Evolutionary conservation across 805 yeast genomes (phyloP).

Genomic region (Ogataea siamensis): DNA sequence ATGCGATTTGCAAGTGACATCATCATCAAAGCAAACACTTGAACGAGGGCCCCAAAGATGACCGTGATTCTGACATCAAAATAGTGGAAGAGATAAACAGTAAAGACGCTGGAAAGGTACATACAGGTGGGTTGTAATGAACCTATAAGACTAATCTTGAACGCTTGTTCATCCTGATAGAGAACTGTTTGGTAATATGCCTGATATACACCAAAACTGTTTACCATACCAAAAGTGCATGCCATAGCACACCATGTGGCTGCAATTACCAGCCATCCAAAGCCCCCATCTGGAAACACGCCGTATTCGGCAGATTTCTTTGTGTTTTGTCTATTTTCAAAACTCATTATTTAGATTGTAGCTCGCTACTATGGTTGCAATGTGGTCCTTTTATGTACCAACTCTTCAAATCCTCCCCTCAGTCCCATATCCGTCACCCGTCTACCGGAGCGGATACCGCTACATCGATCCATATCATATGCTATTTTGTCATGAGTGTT

Average conservation of each 20-base stretch:
- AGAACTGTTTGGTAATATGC: conserved; percentile 39
- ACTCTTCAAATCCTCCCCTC: too few species aligned
- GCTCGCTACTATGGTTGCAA: not conserved
- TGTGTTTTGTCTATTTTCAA: not conserved
- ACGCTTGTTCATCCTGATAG: conserved; percentile 42
- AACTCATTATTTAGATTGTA: not conserved
- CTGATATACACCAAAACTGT: conserved; percentile 57
- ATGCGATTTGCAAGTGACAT: conserved; percentile 52
- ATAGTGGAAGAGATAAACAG: conserved; percentile 32
- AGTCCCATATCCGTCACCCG: not conserved
- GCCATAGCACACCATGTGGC: conserved; percentile 43
- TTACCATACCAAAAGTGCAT: conserved; percentile 56
- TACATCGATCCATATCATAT: too few species aligned
- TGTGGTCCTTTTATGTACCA: not conserved
- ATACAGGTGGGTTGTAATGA: conserved; percentile 45
- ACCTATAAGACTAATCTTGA: conserved; percentile 51
- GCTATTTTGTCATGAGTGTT: too few species aligned
- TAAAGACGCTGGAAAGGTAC: conserved; percentile 44
- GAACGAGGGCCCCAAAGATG: conserved; percentile 42
- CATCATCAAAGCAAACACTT: conserved; percentile 46
- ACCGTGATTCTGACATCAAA: conserved; percentile 26
- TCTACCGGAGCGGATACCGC: too few species aligned
- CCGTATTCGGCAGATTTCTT: conserved; percentile 17
- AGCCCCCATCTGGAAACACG: conserved; percentile 51
- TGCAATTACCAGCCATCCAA: conserved; percentile 52